These are phyloP conservation scores for Prunus campanulata DNA, from an alignment of 306 rosid genomes.

Conservation along the genomic window DNA sequence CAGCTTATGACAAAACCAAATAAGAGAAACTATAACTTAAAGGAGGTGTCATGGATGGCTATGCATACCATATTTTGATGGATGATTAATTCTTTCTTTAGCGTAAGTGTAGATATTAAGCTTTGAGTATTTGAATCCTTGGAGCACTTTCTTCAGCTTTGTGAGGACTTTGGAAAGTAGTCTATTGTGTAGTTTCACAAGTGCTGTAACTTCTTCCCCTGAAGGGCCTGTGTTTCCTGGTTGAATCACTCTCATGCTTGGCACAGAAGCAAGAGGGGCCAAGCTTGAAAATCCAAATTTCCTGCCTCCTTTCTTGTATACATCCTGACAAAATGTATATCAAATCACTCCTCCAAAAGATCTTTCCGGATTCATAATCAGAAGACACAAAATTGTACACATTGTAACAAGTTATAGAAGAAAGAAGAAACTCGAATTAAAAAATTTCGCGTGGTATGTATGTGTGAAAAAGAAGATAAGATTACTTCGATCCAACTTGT, in stretches of 20 bases:
- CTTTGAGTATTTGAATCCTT: constrained; percentile 41
- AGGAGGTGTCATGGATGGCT: not conserved
- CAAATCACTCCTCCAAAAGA: too few species aligned
- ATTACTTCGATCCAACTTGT: constrained; percentile 27
- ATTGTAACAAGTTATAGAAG: too few species aligned
- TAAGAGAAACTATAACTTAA: too few species aligned
- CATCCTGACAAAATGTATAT: constrained; percentile 13
- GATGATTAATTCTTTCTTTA: constrained; percentile 17
- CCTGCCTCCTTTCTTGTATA: constrained; percentile 41
- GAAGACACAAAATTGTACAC: too few species aligned
- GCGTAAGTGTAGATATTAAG: constrained; percentile 17
- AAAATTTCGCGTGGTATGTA: fast-evolving
- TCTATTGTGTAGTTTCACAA: constrained; percentile 41
- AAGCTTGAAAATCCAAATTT: constrained; percentile 33
- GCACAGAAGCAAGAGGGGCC: constrained; percentile 15
- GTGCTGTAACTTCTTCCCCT: constrained; percentile 16
- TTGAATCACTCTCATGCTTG: constrained; percentile 21
- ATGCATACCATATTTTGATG: constrained; percentile 47
- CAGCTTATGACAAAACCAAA: not conserved
- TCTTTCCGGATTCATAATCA: too few species aligned
- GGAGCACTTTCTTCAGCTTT: constrained; percentile 25
- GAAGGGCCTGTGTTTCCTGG: constrained; percentile 27
- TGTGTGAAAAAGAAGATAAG: too few species aligned
- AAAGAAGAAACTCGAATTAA: not conserved
- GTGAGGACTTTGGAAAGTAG: constrained; percentile 20